Conservation (phyloP, 371 early-diverging fungal genomes). For the Rhizomucor miehei region DNA sequence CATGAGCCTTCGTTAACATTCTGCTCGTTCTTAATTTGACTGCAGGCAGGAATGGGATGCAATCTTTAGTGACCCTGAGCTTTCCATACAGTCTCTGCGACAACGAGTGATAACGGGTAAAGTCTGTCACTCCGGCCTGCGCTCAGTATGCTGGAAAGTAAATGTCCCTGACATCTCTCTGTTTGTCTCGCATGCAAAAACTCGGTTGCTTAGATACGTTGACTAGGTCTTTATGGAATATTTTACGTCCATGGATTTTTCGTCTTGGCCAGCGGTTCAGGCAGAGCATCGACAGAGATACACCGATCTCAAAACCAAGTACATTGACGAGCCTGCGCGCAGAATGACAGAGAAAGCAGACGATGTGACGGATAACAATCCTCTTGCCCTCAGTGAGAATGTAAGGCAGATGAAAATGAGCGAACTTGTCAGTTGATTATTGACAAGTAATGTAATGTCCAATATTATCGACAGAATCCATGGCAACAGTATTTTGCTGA, state of each 20-base stretch:
- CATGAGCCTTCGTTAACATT: too few relatives aligned
- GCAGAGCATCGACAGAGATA: constrained; percentile 68
- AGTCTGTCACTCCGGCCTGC: constrained; percentile 39
- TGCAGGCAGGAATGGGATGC: constrained; percentile 24
- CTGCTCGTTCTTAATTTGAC: too few relatives aligned
- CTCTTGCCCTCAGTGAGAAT: constrained; percentile 78
- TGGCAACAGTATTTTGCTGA: constrained; percentile 92
- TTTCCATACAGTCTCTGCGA: constrained; percentile 27
- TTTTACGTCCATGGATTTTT: constrained; percentile 49
- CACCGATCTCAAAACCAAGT: constrained; percentile 57
- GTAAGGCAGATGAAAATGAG: constrained; percentile 30
- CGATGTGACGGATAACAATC: constrained; percentile 74
- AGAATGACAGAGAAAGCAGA: constrained; percentile 33
- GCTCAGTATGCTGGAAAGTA: constrained; percentile 53
- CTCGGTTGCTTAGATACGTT: background rate
- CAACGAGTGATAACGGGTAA: constrained; percentile 32
- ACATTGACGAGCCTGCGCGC: constrained; percentile 67
- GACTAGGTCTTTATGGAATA: constrained; percentile 57
- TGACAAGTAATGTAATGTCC: background rate
- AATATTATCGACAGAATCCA: constrained; percentile 62
- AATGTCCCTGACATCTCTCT: background rate
- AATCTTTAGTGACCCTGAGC: constrained; percentile 23
- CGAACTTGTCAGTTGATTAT: too few relatives aligned
- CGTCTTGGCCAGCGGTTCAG: constrained; percentile 61
- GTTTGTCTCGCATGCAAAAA: background rate